Evolutionary conservation across 2,329 filamentous ascomycete species (phyloP), one percentile per base, ranked within the genome.

Genomic region (Ophiostoma tasmaniense): DNA sequence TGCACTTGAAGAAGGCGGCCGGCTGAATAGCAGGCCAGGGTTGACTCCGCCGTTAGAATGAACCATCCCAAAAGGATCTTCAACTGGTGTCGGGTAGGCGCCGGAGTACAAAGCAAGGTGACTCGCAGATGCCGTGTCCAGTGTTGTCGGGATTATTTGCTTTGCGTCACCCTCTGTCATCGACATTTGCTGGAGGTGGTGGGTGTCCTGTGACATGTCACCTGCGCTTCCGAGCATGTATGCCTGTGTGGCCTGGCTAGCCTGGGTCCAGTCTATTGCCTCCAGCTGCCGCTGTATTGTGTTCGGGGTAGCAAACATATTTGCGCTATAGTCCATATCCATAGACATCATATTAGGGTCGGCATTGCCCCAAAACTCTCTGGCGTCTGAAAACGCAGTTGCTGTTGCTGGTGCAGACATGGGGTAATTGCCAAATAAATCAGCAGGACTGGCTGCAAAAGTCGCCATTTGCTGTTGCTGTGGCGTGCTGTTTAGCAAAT

Each of bases 1-100:
- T 77, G 84, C 80, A 67, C 76, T 74, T 3, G 83, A 81, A 25
- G 83, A 83, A 14, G 80, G 80, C 30, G 84, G 82, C 13, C 81
- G 80, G 71, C 82, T 84, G 74, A 86, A 85, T 8, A 89, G 77
- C 20, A 89, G 78, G 8, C 84, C 86, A 1, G 87, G 87, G 72
- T 89, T 81, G 6, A 89, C 85, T n/a, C 80, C 83, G 8, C 80
- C 80, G 35, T 76, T 78, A 6, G 81, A 78, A 64, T 77, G 80
- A 50, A 81, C 77, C 35, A 83, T 79, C 30, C 80, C 78, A 72
- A 87, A 88, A 0, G 83, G 79, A 70, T 86, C 81, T 10, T 85
- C 83, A 66, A 82, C 76, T 3, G 80, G 75, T 4, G 78, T 75
- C 35, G 79, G 75, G 70, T 83, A 85, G 6, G 79, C 79, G 25